phyloP scores from a whole-genome alignment of 139 green algal genomes.

The Chlamydomonas eustigma region DNA sequence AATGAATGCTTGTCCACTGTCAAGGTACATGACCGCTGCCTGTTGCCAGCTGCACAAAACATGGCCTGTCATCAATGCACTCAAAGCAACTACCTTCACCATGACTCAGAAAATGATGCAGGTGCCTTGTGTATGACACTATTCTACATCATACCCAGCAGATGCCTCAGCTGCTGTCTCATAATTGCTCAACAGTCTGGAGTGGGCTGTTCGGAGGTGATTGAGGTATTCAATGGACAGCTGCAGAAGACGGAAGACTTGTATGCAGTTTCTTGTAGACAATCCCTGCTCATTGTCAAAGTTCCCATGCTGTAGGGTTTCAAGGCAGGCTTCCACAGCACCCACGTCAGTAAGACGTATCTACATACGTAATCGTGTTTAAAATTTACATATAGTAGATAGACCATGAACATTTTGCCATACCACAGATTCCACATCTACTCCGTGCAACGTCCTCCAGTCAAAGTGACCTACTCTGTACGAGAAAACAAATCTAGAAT shows the following conservation, averaged over 20 bases:
- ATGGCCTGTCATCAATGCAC: too few species aligned
- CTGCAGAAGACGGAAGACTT: constrained; percentile 46
- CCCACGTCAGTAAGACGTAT: constrained; percentile 36
- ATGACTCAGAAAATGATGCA: too few species aligned
- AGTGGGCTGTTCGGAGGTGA: constrained; percentile 35
- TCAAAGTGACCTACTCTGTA: constrained; percentile 30
- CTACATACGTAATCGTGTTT: background rate
- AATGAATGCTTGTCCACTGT: constrained; percentile 22
- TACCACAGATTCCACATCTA: constrained; percentile 53
- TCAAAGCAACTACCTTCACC: too few species aligned
- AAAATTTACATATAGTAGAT: background rate
- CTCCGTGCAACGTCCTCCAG: constrained; percentile 55
- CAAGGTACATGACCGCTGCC: constrained; percentile 21
- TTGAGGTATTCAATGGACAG: constrained; percentile 39
- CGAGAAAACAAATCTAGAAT: background rate
- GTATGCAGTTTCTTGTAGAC: constrained; percentile 36
- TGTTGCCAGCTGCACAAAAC: constrained; percentile 34
- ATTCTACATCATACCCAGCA: background rate
- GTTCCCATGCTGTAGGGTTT: constrained; percentile 34
- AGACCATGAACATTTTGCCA: constrained; percentile 1
- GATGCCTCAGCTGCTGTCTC: background rate
- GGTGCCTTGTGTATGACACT: too few species aligned
- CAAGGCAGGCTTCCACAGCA: constrained; percentile 37
- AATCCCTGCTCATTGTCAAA: constrained; percentile 14
- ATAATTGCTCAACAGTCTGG: constrained; percentile 24